Conservation (phyloP, 2,329 filamentous ascomycete genomes). For the Aspergillus tubingensis region DNA sequence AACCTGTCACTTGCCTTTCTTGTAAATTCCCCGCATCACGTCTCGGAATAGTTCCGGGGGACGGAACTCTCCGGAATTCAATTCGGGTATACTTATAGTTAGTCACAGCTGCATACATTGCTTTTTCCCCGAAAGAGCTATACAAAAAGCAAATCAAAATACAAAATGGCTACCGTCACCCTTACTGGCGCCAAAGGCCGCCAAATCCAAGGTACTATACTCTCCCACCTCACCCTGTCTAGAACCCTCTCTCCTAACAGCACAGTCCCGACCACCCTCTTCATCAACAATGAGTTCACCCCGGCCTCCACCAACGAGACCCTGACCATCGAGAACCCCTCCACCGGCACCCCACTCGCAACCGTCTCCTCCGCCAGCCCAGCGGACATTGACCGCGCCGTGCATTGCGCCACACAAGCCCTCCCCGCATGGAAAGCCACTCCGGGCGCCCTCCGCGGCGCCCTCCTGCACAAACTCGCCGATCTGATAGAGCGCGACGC, state of each 20-base stretch:
- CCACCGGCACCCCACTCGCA: conserved; percentile 25
- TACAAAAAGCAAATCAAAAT: background rate
- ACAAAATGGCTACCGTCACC: background rate
- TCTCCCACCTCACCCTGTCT: too few relatives aligned
- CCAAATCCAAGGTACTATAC: background rate
- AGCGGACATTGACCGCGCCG: conserved; percentile 28
- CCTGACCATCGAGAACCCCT: conserved; percentile 28
- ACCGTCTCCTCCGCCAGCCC: conserved; percentile 26
- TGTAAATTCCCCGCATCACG: too few relatives aligned
- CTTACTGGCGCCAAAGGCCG: conserved; percentile 4
- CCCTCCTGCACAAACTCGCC: conserved; percentile 28
- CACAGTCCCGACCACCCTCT: conserved; percentile 30
- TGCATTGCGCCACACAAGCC: conserved; percentile 23
- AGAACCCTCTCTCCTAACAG: background rate
- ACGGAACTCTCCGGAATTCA: too few relatives aligned
- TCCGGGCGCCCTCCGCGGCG: conserved; percentile 20
- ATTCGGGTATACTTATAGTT: too few relatives aligned
- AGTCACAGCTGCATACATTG: too few relatives aligned
- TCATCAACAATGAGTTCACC: conserved; percentile 32
- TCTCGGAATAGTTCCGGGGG: too few relatives aligned
- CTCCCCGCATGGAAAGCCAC: conserved; percentile 29
- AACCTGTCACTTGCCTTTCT: too few relatives aligned
- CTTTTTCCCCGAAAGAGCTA: too few relatives aligned
- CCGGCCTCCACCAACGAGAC: conserved; percentile 22
- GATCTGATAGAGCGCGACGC: conserved; percentile 31